phyloP scores from a whole-genome alignment of 129 eudicot genomes.

The Artemisia argyi region DNA sequence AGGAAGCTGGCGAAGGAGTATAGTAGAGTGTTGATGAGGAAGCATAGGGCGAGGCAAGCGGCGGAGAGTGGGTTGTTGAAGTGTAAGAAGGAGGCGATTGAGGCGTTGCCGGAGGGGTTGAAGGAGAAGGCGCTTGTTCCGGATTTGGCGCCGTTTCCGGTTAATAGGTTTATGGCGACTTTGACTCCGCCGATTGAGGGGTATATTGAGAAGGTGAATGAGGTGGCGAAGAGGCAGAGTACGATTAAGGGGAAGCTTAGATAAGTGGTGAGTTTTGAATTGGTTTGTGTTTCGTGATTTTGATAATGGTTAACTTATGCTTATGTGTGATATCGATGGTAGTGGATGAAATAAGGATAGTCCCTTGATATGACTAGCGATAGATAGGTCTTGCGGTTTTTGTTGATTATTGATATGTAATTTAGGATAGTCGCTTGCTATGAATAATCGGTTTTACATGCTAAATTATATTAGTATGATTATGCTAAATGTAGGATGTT shows the following conservation, averaged over 20 bases:
- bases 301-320: constrained; percentile 1
- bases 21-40: constrained; percentile 86
- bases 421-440: too few species aligned
- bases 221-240: constrained; percentile 59
- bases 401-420: too few species aligned
- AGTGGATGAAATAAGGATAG: neutral
- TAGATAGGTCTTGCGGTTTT: too few species aligned
- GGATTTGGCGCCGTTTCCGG: constrained; percentile 72
- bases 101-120: constrained; percentile 79
- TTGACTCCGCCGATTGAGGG: constrained; percentile 96
- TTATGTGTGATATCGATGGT: neutral
- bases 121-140: constrained; percentile 79
- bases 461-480: too few species aligned
- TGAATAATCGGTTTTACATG: too few species aligned
- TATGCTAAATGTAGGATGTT: too few species aligned
- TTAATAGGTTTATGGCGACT: constrained; percentile 71
- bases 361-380: neutral
- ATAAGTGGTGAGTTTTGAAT: constrained; percentile 40
- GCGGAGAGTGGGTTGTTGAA: constrained; percentile 70
- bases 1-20: constrained; percentile 84
- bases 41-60: constrained; percentile 79
- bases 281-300: neutral
- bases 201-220: constrained; percentile 59
- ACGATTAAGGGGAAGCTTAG: constrained; percentile 73
- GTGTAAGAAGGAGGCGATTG: constrained; percentile 82